Evolutionary conservation across 768 basidiomycete species (phyloP).

Genomic region (Lactifluus hygrophoroides): DNA sequence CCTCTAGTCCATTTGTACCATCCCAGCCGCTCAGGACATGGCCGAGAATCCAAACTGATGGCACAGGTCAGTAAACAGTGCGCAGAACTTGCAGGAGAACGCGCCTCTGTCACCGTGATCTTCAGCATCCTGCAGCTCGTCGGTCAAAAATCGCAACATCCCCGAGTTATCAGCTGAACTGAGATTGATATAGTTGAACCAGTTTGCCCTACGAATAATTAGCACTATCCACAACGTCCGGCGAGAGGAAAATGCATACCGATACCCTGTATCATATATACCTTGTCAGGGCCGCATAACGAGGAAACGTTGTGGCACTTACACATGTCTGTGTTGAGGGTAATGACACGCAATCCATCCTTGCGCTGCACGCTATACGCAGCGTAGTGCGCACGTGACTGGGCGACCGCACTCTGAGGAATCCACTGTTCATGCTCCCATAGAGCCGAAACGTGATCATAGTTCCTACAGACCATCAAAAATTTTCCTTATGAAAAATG

Average conservation of each 20-base stretch:
- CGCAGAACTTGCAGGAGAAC: neutral
- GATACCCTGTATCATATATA: conserved; percentile 12
- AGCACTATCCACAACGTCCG: neutral
- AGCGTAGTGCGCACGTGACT: conserved; percentile 61
- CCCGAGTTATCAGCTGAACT: conserved; percentile 61
- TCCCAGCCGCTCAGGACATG: conserved; percentile 64
- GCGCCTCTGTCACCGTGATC: conserved; percentile 64
- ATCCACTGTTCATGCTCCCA: conserved; percentile 72
- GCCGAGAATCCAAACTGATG: conserved; percentile 43
- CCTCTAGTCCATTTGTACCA: conserved; percentile 53
- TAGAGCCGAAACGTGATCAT: conserved; percentile 61
- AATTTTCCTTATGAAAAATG: neutral
- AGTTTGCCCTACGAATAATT: conserved; percentile 42
- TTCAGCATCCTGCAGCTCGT: conserved; percentile 71
- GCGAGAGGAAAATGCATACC: conserved; percentile 22
- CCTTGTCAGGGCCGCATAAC: neutral
- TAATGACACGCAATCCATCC: conserved; percentile 64
- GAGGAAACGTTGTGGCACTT: conserved; percentile 24
- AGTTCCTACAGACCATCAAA: conserved; percentile 43
- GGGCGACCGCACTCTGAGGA: conserved; percentile 42
- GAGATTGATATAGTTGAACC: conserved; percentile 72
- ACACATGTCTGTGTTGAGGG: conserved; percentile 74
- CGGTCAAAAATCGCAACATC: conserved; percentile 69
- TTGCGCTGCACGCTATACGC: conserved; percentile 60
- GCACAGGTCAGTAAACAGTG: neutral